Conservation (phyloP, 768 basidiomycete species). For the Tremella fuciformis region DNA sequence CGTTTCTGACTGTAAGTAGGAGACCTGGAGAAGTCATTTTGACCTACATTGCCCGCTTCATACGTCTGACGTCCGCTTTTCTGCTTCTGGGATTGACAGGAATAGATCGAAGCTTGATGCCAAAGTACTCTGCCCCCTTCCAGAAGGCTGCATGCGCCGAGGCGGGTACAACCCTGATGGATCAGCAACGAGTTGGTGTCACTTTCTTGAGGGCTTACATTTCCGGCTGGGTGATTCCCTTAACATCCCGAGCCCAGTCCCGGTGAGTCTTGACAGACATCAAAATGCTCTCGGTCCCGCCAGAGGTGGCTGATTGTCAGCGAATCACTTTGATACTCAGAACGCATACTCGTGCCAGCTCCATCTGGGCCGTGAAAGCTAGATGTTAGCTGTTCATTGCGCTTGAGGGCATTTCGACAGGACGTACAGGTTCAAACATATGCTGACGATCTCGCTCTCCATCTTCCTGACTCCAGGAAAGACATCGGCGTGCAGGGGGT, state of each 20-base stretch:
- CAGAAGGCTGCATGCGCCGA: constrained; percentile 93
- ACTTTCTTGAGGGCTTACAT: constrained; percentile 60
- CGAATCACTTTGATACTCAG: background rate
- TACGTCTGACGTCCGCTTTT: constrained; percentile 69
- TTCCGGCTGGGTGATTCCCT: constrained; percentile 86
- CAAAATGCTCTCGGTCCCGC: constrained; percentile 93
- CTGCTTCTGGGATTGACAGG: constrained; percentile 76
- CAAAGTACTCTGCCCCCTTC: constrained; percentile 83
- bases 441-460: constrained; percentile 91
- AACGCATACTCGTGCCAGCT: constrained; percentile 65
- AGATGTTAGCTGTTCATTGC: constrained; percentile 5
- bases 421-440: constrained; percentile 68
- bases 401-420: constrained; percentile 23
- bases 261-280: constrained; percentile 93
- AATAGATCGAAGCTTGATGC: constrained; percentile 82
- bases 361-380: constrained; percentile 77
- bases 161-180: constrained; percentile 68
- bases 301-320: constrained; percentile 64
- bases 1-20: constrained; percentile 59
- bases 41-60: constrained; percentile 82
- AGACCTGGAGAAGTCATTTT: background rate
- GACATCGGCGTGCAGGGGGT: constrained; percentile 87
- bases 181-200: background rate
- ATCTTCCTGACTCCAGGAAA: constrained; percentile 88
- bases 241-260: constrained; percentile 81